Base-by-base conservation (phyloP, 2,329 filamentous ascomycete genomes). In the Eutypella sp. region DNA sequence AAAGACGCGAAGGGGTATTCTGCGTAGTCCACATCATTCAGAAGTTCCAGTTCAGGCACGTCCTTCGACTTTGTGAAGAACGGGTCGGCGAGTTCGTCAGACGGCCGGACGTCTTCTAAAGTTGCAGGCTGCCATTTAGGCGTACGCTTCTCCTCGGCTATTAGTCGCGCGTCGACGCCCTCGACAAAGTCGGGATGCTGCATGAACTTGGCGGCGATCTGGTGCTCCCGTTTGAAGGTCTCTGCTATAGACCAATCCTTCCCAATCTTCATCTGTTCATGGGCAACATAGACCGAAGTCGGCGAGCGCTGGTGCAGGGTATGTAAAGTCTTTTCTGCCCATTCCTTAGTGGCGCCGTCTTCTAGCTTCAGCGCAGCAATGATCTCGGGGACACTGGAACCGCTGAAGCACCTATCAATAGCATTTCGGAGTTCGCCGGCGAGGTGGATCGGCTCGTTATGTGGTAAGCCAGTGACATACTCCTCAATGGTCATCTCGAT, bases 401-500 rank as follows among this genome's bases (percentile, higher is more conserved):
- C 76, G 61, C 72, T 69, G 71, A 93, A 93, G 71, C 85, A 89
- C 52, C 86, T 81, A 72, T 99, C 93, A 60, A 99, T 92, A 22
- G 88, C 85, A 46, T 78, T 69, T 56, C 95, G 87, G 38, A 91
- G 71, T 50, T 81, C 72, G 47, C 89, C 90, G 22, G 74, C 76
- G 38, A 95, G 66, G 16, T 75, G 67, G 24, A 88, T 82, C 18
- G 81, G 79, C 66, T 88, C 76, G 58, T 85, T 79, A 55, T 86
- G 77, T 4, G 93, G 93, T 38, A 99, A 73, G 33, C 89, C 90
- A 2, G 90, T 95, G 54, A 78, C 80, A 71, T 87, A 99, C 67
- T 99, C 95, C 57, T 95, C 87, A 52, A 99, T 89, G 23, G 93
- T 96, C 57, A 79, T 76, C 71, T 93, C 86, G 68, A 99, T 87